Conservation (phyloP, 2,329 filamentous ascomycete genomes). For the Coleophoma cylindrospora region DNA sequence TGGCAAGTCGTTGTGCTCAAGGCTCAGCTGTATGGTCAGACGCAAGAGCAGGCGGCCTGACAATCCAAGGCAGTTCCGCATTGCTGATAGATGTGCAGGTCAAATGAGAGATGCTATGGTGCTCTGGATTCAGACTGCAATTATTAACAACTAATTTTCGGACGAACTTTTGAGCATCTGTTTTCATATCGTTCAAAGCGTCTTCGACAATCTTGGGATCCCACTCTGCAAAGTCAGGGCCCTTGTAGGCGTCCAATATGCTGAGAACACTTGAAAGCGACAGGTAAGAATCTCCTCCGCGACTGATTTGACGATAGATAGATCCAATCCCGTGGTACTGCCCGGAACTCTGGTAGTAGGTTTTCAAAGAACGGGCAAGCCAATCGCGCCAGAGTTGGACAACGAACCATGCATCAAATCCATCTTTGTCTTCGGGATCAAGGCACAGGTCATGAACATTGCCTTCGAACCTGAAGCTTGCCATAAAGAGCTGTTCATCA, state of each 20-base stretch:
- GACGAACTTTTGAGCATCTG: constrained; percentile 11
- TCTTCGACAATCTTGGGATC: constrained; percentile 3
- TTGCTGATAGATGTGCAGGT: constrained; percentile 17
- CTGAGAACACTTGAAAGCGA: constrained; percentile 2
- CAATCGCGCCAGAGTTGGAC: constrained; percentile 20
- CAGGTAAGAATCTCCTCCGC: constrained; percentile 17
- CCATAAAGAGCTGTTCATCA: constrained; percentile 10
- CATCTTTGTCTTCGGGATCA: constrained; percentile 12
- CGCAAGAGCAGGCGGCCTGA: too few species aligned
- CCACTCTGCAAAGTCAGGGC: constrained; percentile 1
- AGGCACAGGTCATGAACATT: constrained; percentile 1
- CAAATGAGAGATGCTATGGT: constrained; percentile 13
- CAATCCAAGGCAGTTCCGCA: constrained; percentile 16
- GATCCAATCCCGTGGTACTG: background rate
- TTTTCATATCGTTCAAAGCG: constrained; percentile 16
- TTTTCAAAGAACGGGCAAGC: constrained; percentile 1
- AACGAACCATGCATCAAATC: constrained; percentile 15
- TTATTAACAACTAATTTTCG: constrained; percentile 12
- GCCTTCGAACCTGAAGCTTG: constrained; percentile 3
- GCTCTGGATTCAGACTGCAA: constrained; percentile 13
- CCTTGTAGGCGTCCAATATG: background rate
- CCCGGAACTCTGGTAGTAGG: background rate
- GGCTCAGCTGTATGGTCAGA: too few species aligned
- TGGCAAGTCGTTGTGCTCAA: too few species aligned
- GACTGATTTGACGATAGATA: constrained; percentile 14